A percentile compares a stretch with the other conserved stretches of the same genome.
phyloP scores from a whole-genome alignment of 164 flowering plant species.

The Dillenia turbinata region DNA sequence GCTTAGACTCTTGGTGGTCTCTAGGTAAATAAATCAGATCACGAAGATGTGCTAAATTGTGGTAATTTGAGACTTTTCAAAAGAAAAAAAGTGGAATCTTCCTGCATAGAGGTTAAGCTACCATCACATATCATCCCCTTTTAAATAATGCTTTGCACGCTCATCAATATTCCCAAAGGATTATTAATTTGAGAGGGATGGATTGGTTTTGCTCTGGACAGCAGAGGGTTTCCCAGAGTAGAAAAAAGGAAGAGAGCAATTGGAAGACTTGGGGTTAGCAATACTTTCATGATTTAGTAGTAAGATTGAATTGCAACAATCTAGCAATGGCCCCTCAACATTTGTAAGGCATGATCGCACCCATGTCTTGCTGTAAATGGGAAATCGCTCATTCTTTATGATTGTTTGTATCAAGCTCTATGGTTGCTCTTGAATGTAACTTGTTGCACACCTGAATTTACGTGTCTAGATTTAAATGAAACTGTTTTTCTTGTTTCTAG shows the following conservation, averaged over 20 bases:
- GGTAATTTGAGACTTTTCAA: no score
- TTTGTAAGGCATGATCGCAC: not conserved
- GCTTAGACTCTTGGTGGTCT: no score
- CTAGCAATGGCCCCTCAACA: not conserved
- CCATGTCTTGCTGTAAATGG: not conserved
- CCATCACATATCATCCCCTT: not conserved
- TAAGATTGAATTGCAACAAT: not conserved
- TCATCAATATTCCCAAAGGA: not conserved
- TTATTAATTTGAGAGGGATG: slow-evolving; percentile 1
- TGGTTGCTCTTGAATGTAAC: no score
- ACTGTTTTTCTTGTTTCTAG: not conserved
- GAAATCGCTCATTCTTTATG: no score
- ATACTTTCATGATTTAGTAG: not conserved
- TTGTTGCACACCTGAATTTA: not conserved
- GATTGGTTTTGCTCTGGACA: slow-evolving; percentile 1
- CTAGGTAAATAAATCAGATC: no score
- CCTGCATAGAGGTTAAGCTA: not conserved
- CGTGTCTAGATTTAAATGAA: not conserved
- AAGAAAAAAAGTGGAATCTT: no score
- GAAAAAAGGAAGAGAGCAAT: not conserved
- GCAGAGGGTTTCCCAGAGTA: not conserved
- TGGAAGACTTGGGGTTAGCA: not conserved
- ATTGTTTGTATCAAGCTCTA: no score
- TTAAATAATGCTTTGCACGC: not conserved
- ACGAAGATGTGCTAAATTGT: no score